Percentiles rank a stretch among this genome's conserved stretches.
Conservation (phyloP, 1,284 basidiomycete genomes). For the Sutorius eximius region DNA sequence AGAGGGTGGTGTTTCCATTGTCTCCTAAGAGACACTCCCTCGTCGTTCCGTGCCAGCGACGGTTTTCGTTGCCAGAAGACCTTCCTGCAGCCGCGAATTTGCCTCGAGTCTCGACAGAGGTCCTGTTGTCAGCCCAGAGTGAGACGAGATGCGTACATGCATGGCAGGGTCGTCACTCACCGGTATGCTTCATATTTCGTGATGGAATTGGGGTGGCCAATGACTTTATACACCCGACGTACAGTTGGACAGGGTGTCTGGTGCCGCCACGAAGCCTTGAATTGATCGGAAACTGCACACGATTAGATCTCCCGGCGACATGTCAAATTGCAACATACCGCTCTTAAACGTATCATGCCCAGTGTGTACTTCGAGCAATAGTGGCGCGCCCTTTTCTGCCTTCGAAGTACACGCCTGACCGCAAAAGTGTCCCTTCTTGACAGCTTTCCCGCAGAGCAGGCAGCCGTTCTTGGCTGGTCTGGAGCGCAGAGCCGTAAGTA, state of each 20-base stretch:
- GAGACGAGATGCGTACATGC: background rate
- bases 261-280: constrained; percentile 68
- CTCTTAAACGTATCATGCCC: constrained; percentile 61
- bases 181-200: constrained; percentile 58
- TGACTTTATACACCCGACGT: constrained; percentile 59
- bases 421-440: constrained; percentile 63
- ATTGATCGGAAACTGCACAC: constrained; percentile 56
- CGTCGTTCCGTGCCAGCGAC: constrained; percentile 45
- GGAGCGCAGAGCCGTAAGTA: constrained; percentile 54
- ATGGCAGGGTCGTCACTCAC: constrained; percentile 35
- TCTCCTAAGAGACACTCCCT: constrained; percentile 60
- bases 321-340: constrained; percentile 40
- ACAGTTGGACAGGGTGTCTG: constrained; percentile 53
- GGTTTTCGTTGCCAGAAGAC: constrained; percentile 57
- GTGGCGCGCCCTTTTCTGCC: constrained; percentile 51
- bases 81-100: constrained; percentile 52
- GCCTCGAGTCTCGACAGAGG: constrained; percentile 55
- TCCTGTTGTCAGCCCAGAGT: constrained; percentile 29
- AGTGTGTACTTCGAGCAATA: constrained; percentile 56
- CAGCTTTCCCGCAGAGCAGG: constrained; percentile 52
- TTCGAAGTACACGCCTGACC: constrained; percentile 50
- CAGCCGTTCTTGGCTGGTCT: constrained; percentile 50
- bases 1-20: constrained; percentile 53
- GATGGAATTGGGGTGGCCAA: constrained; percentile 45
- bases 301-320: constrained; percentile 7